These are phyloP conservation scores for Rhododendron ovatum DNA, from an alignment of 148 eudicot genomes.

Conservation along the genomic window DNA sequence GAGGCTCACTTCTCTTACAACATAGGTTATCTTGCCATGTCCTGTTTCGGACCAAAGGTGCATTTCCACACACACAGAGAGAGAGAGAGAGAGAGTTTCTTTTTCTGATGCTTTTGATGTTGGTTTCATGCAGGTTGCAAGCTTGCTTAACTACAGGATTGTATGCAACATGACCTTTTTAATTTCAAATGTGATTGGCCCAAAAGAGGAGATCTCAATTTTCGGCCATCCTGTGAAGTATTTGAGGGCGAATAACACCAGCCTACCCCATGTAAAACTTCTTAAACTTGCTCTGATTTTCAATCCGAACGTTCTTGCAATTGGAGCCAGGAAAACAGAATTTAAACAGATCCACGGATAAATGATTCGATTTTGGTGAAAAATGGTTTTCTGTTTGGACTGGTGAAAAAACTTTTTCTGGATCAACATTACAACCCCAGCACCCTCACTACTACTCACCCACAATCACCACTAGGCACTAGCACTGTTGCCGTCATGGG, in stretches of 20 bases:
- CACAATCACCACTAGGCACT: no score
- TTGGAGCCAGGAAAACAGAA: no score
- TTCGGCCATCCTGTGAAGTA: conserved; percentile 43
- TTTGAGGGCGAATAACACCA: conserved; percentile 36
- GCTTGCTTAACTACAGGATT: conserved; percentile 37
- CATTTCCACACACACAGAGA: not conserved
- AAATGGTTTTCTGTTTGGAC: no score
- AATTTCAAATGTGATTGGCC: conserved; percentile 60
- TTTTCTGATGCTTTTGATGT: not conserved
- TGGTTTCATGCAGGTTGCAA: conserved; percentile 22
- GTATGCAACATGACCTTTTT: conserved; percentile 45
- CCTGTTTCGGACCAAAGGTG: conserved; percentile 58
- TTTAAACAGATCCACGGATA: no score
- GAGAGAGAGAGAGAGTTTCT: not conserved
- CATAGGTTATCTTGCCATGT: conserved; percentile 34
- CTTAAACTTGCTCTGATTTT: not conserved
- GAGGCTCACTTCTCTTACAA: conserved; percentile 52
- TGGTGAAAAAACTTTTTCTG: no score
- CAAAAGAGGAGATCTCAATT: conserved; percentile 40
- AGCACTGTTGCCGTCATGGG: no score
- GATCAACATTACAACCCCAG: no score
- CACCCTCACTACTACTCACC: no score
- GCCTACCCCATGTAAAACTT: conserved; percentile 48
- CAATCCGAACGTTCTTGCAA: not conserved
- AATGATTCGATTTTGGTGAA: no score